Base-by-base conservation (phyloP, 139 green algal species). In the Chlamydomonas incerta region DNA sequence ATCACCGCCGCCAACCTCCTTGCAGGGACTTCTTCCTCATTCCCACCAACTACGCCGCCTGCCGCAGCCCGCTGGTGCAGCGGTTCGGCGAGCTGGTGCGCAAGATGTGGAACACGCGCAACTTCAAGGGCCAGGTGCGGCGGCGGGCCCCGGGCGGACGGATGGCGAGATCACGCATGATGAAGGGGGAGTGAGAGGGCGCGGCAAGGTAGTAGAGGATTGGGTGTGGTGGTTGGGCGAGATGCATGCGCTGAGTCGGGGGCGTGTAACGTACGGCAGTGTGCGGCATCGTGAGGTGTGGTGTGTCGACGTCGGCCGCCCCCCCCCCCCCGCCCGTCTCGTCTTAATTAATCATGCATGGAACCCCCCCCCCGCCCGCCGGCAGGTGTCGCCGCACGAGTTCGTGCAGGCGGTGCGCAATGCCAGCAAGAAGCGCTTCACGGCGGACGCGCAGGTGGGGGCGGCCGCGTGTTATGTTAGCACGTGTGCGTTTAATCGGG, bases 91-190 rank as follows among this genome's bases (percentile, higher is more conserved):
- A 99, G 93, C 92, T 99, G 46, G 72, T 97, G 75, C 92, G 96
- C 77, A 99, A 99, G 89, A 91, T 98, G 9, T 99, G 97, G 97
- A 98, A 99, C 92, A 90, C 95, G 0, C 88, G 93, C 17, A 97
- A 97, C 74, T 99, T 99, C 94, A 99, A 99, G 92, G 97, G 96
- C 14, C 96, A 98, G 90, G 95, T 97, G 74, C 41, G 77, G n/a
- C n/a, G n/a, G n/a, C n/a, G n/a, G n/a, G n/a, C n/a, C n/a, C n/a
- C n/a, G n/a, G n/a, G n/a, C n/a, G n/a, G n/a, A n/a, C n/a, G n/a
- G n/a, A n/a, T n/a, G n/a, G n/a, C n/a, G n/a, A n/a, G n/a, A n/a
- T n/a, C n/a, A n/a, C n/a, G n/a, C n/a, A n/a, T n/a, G n/a, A n/a
- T n/a, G n/a, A n/a, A n/a, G n/a, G n/a, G n/a, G n/a, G n/a, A n/a